Percentiles rank a stretch among this genome's conserved stretches.
These are phyloP conservation scores for Apiospora marii DNA, from an alignment of 2,329 filamentous ascomycete genomes.

Conservation along the genomic window DNA sequence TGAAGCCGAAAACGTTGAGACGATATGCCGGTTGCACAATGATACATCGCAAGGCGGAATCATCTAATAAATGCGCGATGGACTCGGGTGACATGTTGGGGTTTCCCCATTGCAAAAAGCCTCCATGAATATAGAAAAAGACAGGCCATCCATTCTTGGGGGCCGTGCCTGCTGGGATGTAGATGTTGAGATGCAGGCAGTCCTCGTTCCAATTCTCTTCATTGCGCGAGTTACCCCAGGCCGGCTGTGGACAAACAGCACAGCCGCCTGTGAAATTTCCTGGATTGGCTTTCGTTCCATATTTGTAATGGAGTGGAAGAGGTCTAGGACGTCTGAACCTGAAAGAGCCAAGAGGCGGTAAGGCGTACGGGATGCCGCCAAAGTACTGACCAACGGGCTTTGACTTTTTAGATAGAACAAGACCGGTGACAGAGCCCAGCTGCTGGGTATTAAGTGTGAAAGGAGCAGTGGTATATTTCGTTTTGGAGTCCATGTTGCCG, in stretches of 20 bases:
- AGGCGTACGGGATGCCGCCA: constrained; percentile 62
- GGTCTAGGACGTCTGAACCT: constrained; percentile 50
- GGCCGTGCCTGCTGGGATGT: constrained; percentile 56
- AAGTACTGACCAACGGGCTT: constrained; percentile 52
- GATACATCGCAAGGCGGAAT: constrained; percentile 57
- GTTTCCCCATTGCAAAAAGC: constrained; percentile 63
- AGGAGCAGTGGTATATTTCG: neutral
- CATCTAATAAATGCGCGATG: constrained; percentile 53
- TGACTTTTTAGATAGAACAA: neutral
- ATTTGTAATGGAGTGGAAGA: constrained; percentile 56
- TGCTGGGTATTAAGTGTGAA: constrained; percentile 9
- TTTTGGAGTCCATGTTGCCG: neutral
- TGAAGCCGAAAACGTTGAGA: constrained; percentile 63
- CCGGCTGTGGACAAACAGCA: constrained; percentile 58
- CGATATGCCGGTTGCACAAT: constrained; percentile 64
- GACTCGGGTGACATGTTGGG: constrained; percentile 53
- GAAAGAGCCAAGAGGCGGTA: constrained; percentile 59
- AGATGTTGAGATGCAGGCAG: constrained; percentile 64
- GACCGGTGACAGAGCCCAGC: constrained; percentile 23
- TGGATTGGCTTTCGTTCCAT: constrained; percentile 45
- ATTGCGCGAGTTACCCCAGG: constrained; percentile 30
- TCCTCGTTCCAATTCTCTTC: constrained; percentile 54
- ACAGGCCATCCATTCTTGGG: constrained; percentile 62
- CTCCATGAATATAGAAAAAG: constrained; percentile 64
- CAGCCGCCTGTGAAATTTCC: constrained; percentile 49